Conservation (phyloP, 495 filamentous ascomycete species). For the Margaritispora aquatica region DNA sequence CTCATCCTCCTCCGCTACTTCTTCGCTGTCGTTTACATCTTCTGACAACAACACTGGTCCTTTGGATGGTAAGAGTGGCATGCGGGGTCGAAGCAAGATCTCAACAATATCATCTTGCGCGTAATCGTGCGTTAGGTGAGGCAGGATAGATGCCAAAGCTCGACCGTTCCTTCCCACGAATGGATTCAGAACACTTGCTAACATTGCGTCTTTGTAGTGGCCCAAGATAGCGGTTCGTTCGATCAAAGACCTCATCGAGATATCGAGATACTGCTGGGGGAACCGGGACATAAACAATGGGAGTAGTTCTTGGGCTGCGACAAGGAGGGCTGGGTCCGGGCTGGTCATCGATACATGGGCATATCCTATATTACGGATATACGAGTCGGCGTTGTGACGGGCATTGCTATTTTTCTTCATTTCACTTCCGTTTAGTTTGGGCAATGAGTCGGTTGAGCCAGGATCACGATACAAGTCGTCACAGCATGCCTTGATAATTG, state of each 20-base stretch:
- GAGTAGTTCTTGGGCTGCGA: constrained; percentile 54
- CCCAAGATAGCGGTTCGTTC: constrained; percentile 72
- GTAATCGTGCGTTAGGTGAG: constrained; percentile 60
- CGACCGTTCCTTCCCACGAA: constrained; percentile 51
- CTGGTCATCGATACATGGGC: background rate
- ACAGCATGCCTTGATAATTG: constrained; percentile 41
- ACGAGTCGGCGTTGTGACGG: constrained; percentile 46
- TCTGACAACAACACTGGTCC: constrained; percentile 15
- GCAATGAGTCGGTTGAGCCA: background rate
- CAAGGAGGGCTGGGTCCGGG: background rate
- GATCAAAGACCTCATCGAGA: constrained; percentile 60
- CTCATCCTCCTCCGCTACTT: constrained; percentile 6
- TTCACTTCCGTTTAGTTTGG: constrained; percentile 17
- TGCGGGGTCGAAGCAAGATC: constrained; percentile 60
- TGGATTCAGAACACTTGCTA: constrained; percentile 75
- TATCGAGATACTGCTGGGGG: constrained; percentile 53
- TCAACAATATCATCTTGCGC: constrained; percentile 60
- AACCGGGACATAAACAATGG: constrained; percentile 51
- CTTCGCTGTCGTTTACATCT: constrained; percentile 26
- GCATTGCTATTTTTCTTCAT: constrained; percentile 26
- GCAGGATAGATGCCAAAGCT: constrained; percentile 63
- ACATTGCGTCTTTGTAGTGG: constrained; percentile 58
- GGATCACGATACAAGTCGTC: constrained; percentile 20
- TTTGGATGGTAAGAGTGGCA: constrained; percentile 41
- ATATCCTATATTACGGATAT: constrained; percentile 30